Base-by-base conservation (phyloP, 495 filamentous ascomycete species). In the Cenococcum geophilum region DNA sequence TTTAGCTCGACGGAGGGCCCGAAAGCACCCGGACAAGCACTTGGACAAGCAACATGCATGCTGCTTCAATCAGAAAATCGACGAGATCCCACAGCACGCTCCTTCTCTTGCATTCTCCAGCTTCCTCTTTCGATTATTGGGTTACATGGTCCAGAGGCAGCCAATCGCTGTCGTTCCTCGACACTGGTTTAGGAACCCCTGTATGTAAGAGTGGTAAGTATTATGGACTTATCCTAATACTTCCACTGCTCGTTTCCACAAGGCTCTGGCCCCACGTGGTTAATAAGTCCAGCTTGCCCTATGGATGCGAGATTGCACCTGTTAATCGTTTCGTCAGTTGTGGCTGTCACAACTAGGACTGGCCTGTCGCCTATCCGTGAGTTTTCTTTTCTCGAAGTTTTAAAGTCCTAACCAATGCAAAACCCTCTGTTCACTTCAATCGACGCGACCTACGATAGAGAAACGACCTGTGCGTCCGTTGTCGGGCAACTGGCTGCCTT, bases 21-120 rank as follows among this genome's bases (percentile, higher is more conserved):
- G 27, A 32, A 32, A 6, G 27, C 27, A 32, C 27, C 6, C 6
- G 27, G 27, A n/a, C n/a, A n/a, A n/a, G 9, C 42, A 20, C 20
- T 9, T 14, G 20, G 18, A 22, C 45, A 49, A 49, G 45, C 45
- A 49, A 49, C 18, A 49, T n/a, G 45, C 45, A 49, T 49, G 45
- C 16, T 32, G 22, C 45, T 18, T 18, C 45, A 49, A 49, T 49
- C 45, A 20, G 11, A 49, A 5, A 49, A 49, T 49, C 45, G 18
- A 49, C 18, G 22, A 49, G 11, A 20, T 20, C 22, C 45, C 45
- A 22, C 16, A 6, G 18, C 45, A 49, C 45, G 18, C 45, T 49
- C 45, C 45, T 9, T 49, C 22, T 49, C 45, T 22, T 18, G 5
- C 16, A 8, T 49, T 22, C 27, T 32, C 27, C 3, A 49, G 45